These are phyloP conservation scores for Fusarium pseudocircinatum DNA, from an alignment of 2,329 filamentous ascomycete species.

Conservation along the genomic window DNA sequence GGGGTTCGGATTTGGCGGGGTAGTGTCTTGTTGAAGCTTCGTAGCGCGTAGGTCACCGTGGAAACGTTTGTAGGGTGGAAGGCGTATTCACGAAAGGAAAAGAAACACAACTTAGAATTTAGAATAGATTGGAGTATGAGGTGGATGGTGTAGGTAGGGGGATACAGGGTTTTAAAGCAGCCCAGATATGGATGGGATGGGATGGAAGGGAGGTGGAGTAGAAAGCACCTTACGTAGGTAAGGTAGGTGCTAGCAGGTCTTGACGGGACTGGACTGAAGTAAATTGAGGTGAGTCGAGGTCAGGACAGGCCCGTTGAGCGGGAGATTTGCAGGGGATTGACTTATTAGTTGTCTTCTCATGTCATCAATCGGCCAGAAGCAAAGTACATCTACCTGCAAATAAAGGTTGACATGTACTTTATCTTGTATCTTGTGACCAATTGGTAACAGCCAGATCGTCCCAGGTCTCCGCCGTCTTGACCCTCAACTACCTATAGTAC, in stretches of 20 bases:
- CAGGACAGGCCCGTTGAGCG: slow-evolving; percentile 30
- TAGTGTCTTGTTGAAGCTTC: slow-evolving; percentile 39
- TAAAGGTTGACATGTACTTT: slow-evolving; percentile 20
- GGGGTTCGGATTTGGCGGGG: slow-evolving; percentile 53
- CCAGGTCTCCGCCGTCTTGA: slow-evolving; percentile 26
- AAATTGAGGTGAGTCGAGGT: slow-evolving; percentile 12
- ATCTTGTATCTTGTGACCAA: slow-evolving; percentile 25
- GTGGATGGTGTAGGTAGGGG: slow-evolving; percentile 17
- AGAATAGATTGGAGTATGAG: not conserved
- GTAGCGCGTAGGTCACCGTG: not conserved
- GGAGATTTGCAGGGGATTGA: slow-evolving; percentile 25
- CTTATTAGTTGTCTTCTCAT: slow-evolving; percentile 8
- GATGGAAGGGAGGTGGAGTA: slow-evolving; percentile 40
- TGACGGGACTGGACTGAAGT: not conserved
- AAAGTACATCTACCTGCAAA: slow-evolving; percentile 33
- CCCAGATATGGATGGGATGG: slow-evolving; percentile 25
- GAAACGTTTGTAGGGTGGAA: not conserved
- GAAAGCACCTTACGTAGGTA: slow-evolving; percentile 28
- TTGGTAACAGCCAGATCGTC: slow-evolving; percentile 20
- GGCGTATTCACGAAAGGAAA: not conserved
- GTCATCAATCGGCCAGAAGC: slow-evolving; percentile 15
- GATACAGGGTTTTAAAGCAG: slow-evolving; percentile 40
- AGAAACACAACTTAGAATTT: not conserved
- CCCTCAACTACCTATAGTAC: slow-evolving; percentile 5
- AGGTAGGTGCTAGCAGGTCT: slow-evolving; percentile 24